Percentiles rank a stretch among this genome's conserved stretches.
Evolutionary conservation across 2,329 filamentous ascomycete genomes (phyloP).

Genomic region (Laburnicola sp.): DNA sequence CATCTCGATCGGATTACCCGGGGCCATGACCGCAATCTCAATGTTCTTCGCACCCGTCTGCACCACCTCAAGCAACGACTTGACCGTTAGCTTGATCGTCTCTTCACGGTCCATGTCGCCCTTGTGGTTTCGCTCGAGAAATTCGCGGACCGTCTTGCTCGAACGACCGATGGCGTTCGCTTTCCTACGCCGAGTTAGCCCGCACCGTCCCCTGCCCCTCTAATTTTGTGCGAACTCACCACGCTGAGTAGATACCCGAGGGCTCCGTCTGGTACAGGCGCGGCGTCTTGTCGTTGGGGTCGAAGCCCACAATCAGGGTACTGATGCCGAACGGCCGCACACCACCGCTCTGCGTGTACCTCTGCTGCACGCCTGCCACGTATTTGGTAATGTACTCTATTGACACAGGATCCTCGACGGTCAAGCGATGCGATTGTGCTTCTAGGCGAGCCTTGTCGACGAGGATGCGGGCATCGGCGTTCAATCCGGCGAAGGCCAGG

Average conservation of each 20-base stretch:
- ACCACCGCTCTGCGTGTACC: slow-evolving; percentile 98
- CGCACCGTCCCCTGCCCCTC: neutral
- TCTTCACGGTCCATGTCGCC: slow-evolving; percentile 95
- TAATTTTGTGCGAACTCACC: slow-evolving; percentile 61
- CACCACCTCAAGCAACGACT: slow-evolving; percentile 95
- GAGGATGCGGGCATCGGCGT: slow-evolving; percentile 95
- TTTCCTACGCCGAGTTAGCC: slow-evolving; percentile 67
- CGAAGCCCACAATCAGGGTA: slow-evolving; percentile 97
- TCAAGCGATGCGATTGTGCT: slow-evolving; percentile 94
- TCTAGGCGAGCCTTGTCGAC: slow-evolving; percentile 98
- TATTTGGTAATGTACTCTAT: slow-evolving; percentile 99
- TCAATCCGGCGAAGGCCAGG: slow-evolving; percentile 94
- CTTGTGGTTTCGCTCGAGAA: slow-evolving; percentile 98
- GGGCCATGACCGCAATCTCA: slow-evolving; percentile 97
- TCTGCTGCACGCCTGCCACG: slow-evolving; percentile 94
- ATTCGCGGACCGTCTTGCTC: slow-evolving; percentile 98
- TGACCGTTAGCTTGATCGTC: slow-evolving; percentile 96
- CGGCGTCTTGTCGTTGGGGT: slow-evolving; percentile 85
- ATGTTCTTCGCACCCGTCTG: slow-evolving; percentile 99
- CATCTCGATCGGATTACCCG: slow-evolving; percentile 89
- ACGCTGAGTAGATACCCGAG: slow-evolving; percentile 98
- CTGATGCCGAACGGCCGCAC: slow-evolving; percentile 98
- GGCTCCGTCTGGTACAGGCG: slow-evolving; percentile 97
- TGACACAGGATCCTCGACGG: slow-evolving; percentile 93
- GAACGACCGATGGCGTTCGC: slow-evolving; percentile 98